Conservation (phyloP, 1,284 basidiomycete species). For the Ceratobasidium sp. region DNA sequence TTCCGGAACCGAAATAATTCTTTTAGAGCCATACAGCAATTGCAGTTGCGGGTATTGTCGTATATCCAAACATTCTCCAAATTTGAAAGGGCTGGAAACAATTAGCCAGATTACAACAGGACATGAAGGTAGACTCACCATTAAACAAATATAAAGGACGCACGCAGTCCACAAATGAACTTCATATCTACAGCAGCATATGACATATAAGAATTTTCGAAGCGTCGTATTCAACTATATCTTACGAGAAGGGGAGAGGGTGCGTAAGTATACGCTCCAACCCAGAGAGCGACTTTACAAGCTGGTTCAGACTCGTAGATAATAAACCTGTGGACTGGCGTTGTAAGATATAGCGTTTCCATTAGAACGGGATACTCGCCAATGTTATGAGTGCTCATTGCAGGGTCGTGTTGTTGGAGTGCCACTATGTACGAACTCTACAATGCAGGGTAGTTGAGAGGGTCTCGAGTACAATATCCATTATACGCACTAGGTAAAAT, state of each 20-base stretch:
- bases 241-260: conserved; percentile 82
- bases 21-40: conserved; percentile 36
- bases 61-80: conserved; percentile 70
- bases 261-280: conserved; percentile 83
- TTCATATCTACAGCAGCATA: conserved; percentile 67
- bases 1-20: conserved; percentile 49
- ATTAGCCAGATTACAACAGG: not conserved
- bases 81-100: conserved; percentile 81
- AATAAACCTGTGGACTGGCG: conserved; percentile 64
- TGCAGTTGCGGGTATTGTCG: conserved; percentile 70
- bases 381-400: conserved; percentile 73
- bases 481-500: conserved; percentile 72
- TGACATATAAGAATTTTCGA: not conserved
- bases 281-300: conserved; percentile 77
- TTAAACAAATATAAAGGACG: conserved; percentile 63
- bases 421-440: conserved; percentile 76
- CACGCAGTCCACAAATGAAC: conserved; percentile 76
- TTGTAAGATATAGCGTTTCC: too few relatives aligned
- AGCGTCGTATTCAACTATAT: conserved; percentile 29
- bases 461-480: not conserved
- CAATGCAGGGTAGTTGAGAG: conserved; percentile 14
- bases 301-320: conserved; percentile 66
- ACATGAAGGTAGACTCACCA: conserved; percentile 58
- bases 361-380: too few relatives aligned
- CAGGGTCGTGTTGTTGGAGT: conserved; percentile 72